These are phyloP conservation scores for Endoconidiophora laricicola DNA, from an alignment of 2,329 filamentous ascomycete species.

Conservation along the genomic window DNA sequence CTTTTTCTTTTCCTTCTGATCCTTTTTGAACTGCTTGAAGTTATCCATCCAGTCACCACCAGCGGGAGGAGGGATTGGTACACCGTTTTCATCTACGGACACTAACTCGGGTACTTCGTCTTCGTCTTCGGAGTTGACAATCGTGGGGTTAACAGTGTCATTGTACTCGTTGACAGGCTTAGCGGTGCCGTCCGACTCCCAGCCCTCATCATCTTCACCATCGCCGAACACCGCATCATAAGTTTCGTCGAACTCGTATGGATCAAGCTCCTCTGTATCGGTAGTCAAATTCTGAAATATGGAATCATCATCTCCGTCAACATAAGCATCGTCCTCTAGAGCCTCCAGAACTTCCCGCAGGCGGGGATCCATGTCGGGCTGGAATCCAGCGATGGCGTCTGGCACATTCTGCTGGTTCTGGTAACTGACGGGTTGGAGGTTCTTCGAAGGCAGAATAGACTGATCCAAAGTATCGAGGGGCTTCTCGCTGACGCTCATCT, in stretches of 20 bases:
- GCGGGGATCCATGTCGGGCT: slow-evolving; percentile 94
- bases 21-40: slow-evolving; percentile 88
- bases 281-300: slow-evolving; percentile 60
- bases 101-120: slow-evolving; percentile 33
- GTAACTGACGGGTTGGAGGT: slow-evolving; percentile 60
- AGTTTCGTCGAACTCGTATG: slow-evolving; percentile 59
- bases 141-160: slow-evolving; percentile 15
- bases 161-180: slow-evolving; percentile 50
- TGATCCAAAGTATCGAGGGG: slow-evolving; percentile 48
- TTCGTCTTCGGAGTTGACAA: slow-evolving; percentile 7
- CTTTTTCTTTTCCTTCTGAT: slow-evolving; percentile 35
- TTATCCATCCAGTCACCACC: slow-evolving; percentile 80
- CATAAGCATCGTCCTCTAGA: slow-evolving; percentile 86
- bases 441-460: slow-evolving; percentile 64
- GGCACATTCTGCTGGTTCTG: slow-evolving; percentile 87
- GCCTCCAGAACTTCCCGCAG: slow-evolving; percentile 84
- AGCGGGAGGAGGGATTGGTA: slow-evolving; percentile 29
- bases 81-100: slow-evolving; percentile 26
- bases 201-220: slow-evolving; percentile 56
- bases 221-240: slow-evolving; percentile 36
- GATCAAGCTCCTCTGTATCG: slow-evolving; percentile 57
- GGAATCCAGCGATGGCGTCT: slow-evolving; percentile 80
- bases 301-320: slow-evolving; percentile 72
- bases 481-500: slow-evolving; percentile 38
- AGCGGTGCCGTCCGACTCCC: slow-evolving; percentile 87